Base-by-base conservation (phyloP, 2,329 filamentous ascomycete species). In the Exophiala phaeomuriformis region DNA sequence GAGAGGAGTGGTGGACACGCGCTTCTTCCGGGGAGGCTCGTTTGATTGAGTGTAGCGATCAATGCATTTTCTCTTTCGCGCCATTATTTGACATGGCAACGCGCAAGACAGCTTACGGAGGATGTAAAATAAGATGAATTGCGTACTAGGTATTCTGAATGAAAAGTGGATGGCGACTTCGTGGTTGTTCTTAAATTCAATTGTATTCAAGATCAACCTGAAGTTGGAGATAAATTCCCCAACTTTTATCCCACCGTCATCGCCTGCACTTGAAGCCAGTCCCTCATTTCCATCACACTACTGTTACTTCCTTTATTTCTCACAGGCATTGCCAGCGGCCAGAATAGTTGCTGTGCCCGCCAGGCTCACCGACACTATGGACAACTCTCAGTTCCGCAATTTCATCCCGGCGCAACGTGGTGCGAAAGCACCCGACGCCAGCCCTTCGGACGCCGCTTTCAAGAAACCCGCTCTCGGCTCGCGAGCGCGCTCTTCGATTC, bases 361-460 rank as follows among this genome's bases (percentile, higher is more conserved):
- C n/a, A 35, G 33, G 39, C 12, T 5, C 9, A 27, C 10, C 4
- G 4, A 5, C 39, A 31, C 29, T 55, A 97, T 98, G 93, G 95
- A 97, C 69, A 97, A 97, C 76, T 82, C 90, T 41, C 88, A 96
- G 65, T 98, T 98, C 66, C 85, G 93, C 51, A 85, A 86, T 60
- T 79, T 97, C 4, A 71, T 95, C 27, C 75, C 80, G 60, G 49
- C 12, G 29, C 49, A 43, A 7, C 33, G 32, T 31, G 47, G 47
- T 37, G 35, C 46, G 6, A 43, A 46, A n/a, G 30, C 49, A 9
- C 36, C 51, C 7, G 46, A 7, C 32, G 36, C 62, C 53, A 68
- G 56, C 71, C 70, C 66, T 69, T 64, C 79, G 75, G 77, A 73
- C 58, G 12, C 41, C 8, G 66, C 73, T 46, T 75, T 78, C 10